Conservation (phyloP, 805 yeast genomes). For the Yarrowia deformans region DNA sequence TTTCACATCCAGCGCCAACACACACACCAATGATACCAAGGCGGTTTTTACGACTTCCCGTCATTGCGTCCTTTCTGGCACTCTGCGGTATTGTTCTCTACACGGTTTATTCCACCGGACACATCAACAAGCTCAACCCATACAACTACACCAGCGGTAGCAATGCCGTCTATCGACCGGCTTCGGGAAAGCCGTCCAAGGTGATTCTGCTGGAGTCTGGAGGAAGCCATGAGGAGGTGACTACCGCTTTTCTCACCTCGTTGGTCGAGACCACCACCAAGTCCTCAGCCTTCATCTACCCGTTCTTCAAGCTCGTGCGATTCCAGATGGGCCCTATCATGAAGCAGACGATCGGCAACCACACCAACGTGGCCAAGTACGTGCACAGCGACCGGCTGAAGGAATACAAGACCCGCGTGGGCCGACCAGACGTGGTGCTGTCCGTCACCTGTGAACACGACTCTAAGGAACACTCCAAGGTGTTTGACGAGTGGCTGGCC, state of each 20-base stretch:
- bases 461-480: slow-evolving; percentile 12
- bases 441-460: slow-evolving; percentile 33
- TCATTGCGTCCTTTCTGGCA: not conserved
- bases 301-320: slow-evolving; percentile 30
- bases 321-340: slow-evolving; percentile 30
- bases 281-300: slow-evolving; percentile 11
- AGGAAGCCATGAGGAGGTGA: slow-evolving; percentile 37
- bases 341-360: slow-evolving; percentile 21
- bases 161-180: slow-evolving; percentile 1
- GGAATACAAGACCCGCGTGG: slow-evolving; percentile 16
- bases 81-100: slow-evolving; percentile 16
- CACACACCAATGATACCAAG: slow-evolving; percentile 7
- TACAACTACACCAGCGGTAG: not conserved
- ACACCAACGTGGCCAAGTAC: slow-evolving; percentile 31
- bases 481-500: slow-evolving; percentile 20
- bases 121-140: slow-evolving; percentile 22
- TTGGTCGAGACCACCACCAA: slow-evolving; percentile 10
- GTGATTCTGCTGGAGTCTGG: slow-evolving; percentile 35
- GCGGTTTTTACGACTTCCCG: slow-evolving; percentile 24
- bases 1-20: not conserved
- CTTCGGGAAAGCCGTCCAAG: slow-evolving; percentile 5
- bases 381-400: slow-evolving; percentile 8
- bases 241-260: slow-evolving; percentile 23
- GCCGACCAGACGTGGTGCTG: slow-evolving; percentile 16
- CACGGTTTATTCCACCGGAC: slow-evolving; percentile 13